phyloP scores from a whole-genome alignment of 257 asterid species.

The Eustoma russellianum region DNA sequence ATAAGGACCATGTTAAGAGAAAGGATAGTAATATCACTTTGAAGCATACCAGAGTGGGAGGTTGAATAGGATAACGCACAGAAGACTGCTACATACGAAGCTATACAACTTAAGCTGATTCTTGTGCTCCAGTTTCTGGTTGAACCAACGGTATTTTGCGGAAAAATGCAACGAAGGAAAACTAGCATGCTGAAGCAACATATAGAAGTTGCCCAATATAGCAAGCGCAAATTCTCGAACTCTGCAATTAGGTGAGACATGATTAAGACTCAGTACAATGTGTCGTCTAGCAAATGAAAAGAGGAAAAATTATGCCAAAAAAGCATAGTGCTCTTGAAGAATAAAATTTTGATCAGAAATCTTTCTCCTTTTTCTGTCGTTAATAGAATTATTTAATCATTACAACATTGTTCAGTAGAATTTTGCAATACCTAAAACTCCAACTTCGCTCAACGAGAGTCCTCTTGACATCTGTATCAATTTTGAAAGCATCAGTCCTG shows the following conservation, averaged over 20 bases:
- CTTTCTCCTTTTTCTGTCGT: background rate
- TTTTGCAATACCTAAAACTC: conserved; percentile 36
- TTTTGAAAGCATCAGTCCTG: conserved; percentile 69
- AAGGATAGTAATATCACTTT: conserved; percentile 5
- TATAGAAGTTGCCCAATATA: conserved; percentile 67
- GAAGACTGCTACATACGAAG: conserved; percentile 37
- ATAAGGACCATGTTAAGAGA: background rate
- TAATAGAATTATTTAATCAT: no score
- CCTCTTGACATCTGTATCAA: conserved; percentile 64
- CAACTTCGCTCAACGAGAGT: conserved; percentile 28
- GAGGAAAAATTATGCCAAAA: background rate
- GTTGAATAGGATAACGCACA: conserved; percentile 28
- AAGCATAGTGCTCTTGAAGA: background rate
- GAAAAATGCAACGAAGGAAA: conserved; percentile 38
- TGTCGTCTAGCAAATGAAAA: background rate
- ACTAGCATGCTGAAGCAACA: conserved; percentile 58
- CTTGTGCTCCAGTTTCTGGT: conserved; percentile 21
- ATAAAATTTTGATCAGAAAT: background rate
- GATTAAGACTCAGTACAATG: background rate
- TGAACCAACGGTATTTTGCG: conserved; percentile 20
- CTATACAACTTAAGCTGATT: conserved; percentile 29
- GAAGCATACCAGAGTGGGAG: conserved; percentile 29
- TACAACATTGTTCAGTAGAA: background rate
- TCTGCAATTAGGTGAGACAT: conserved; percentile 34
- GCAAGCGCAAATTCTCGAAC: conserved; percentile 62